phyloP scores from a whole-genome alignment of 164 flowering plant species.

The Vitis vinifera region ASM3070453v1 NC_081812.1:23516501-23517000 shows the following conservation, averaged over 20 bases:
- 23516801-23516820: conserved; percentile 34
- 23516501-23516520: conserved; percentile 39
- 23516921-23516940: conserved; percentile 46
- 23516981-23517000: conserved; percentile 46
- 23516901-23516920: conserved; percentile 38
- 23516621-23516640: conserved; percentile 40
- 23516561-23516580: conserved; percentile 38
- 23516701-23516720: conserved; percentile 47
- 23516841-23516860: conserved; percentile 20
- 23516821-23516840: conserved; percentile 28
- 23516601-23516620: conserved; percentile 27
- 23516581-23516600: conserved; percentile 39
- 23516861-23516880: conserved; percentile 31
- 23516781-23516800: conserved; percentile 36
- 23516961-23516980: conserved; percentile 48
- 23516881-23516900: conserved; percentile 31
- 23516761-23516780: conserved; percentile 41
- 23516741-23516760: conserved; percentile 40
- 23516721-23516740: conserved; percentile 42
- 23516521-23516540: conserved; percentile 40
- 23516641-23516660: conserved; percentile 41
- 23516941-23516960: conserved; percentile 46
- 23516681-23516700: conserved; percentile 48
- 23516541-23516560: conserved; percentile 32
- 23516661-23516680: conserved; percentile 42